These are phyloP conservation scores for Coccomyxa subellipsoidea DNA, from an alignment of 163 green algal species.

Conservation along the genomic window DNA sequence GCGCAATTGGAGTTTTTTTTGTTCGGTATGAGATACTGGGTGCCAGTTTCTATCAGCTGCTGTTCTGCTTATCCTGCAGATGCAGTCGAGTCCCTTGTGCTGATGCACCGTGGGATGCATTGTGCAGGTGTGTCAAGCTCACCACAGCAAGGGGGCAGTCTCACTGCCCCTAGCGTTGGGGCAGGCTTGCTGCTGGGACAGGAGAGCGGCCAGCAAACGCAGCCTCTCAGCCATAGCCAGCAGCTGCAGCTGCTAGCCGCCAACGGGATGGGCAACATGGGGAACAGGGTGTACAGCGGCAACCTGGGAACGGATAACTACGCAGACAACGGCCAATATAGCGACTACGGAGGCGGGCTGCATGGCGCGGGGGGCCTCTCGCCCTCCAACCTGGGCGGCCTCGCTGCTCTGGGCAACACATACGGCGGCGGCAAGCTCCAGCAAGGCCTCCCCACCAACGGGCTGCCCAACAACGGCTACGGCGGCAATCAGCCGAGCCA, in stretches of 20 bases:
- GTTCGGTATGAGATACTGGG: not conserved
- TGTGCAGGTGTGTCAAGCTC: not conserved
- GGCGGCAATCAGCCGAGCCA: not conserved
- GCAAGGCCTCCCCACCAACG: not conserved
- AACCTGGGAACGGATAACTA: not conserved
- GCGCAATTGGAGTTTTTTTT: not conserved
- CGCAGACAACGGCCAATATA: not conserved
- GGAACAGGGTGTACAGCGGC: not conserved
- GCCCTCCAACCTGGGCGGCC: not conserved
- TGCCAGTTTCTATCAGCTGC: not conserved
- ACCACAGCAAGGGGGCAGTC: not conserved
- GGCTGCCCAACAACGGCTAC: not conserved
- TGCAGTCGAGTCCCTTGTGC: not conserved
- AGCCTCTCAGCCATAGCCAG: slow-evolving; percentile 7
- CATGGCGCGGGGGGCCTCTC: not conserved
- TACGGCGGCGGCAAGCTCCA: not conserved
- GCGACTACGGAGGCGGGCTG: not conserved
- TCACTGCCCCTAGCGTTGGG: not conserved
- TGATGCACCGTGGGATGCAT: not conserved
- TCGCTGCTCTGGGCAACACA: not conserved
- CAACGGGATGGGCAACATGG: not conserved
- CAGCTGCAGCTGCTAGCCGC: not conserved
- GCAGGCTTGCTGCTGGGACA: not conserved
- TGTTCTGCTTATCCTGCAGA: not conserved
- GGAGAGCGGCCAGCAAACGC: not conserved